Evolutionary conservation across 352 stramenopile genomes (phyloP), one percentile per base, ranked within the genome.

Genomic region (Globisporangium spinosum): DNA sequence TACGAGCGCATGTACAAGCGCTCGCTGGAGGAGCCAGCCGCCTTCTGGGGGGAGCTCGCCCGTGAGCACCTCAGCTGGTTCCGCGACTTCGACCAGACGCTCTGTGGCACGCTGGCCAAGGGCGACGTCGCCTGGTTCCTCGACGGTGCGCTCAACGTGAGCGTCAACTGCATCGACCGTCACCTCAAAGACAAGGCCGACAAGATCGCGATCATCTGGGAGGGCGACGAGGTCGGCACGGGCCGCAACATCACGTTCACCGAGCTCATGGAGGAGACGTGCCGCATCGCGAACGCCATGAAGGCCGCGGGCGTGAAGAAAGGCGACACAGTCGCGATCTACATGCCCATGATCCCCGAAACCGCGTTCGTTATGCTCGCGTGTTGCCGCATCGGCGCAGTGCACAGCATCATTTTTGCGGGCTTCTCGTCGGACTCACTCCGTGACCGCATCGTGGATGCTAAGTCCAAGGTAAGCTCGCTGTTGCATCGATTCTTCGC

Each of bases 301-400:
- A 87, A 92, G 47, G 64, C 70, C 13, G 75, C 73, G 32, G 92
- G 93, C 35, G 68, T 83, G 13, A 69, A 65, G 27, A 76, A 95
- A 68, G 93, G 93, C 0, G 92, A 98, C 84, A 82, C 92, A n/a
- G 93, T 98, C 9, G 97, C 91, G 17, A 80, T 98, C 45, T 98
- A 98, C 78, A 97, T 98, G 97, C 98, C 98, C 38, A 99, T 99
- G 97, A 98, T 99, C 58, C 97, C 97, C 8, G 97, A 99, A 76
- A 80, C 97, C 6, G 94, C 93, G n/a, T 98, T 98, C 73, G 95
- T 95, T 34, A 99, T 99, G 97, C 80, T 99, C 27, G 97, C 98
- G 0, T 99, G 97, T 70, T 92, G 95, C 8, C 91, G 98, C 38
- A 98, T 99, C 68, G 98, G 98, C 29, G 97, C 97, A 12, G 84